Conservation (phyloP, 129 eudicot species). For the Helichrysum umbraculigerum region DNA sequence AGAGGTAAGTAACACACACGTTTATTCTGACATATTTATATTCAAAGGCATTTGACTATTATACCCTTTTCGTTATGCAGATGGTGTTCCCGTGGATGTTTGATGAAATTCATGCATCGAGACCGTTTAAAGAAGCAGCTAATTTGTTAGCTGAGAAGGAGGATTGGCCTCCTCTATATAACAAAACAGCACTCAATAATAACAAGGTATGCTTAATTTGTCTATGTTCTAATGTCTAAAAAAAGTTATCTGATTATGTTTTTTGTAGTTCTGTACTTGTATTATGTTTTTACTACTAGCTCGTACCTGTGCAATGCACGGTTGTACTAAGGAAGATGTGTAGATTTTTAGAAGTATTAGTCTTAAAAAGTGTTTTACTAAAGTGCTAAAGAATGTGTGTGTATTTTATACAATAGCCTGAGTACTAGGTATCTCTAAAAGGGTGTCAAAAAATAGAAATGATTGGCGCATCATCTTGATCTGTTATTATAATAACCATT, state of each 20-base stretch:
- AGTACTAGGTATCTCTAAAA: too few relatives aligned
- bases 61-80: slow-evolving; percentile 37
- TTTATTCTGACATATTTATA: neutral
- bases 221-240: neutral
- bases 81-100: slow-evolving; percentile 98
- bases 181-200: slow-evolving; percentile 49
- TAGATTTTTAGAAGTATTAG: too few relatives aligned
- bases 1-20: slow-evolving; percentile 49
- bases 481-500: too few relatives aligned
- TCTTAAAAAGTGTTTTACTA: too few relatives aligned
- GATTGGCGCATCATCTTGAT: too few relatives aligned
- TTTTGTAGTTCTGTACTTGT: too few relatives aligned
- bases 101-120: slow-evolving; percentile 84
- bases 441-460: too few relatives aligned
- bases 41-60: neutral
- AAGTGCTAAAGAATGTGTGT: too few relatives aligned
- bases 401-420: too few relatives aligned
- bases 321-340: too few relatives aligned
- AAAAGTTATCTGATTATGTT: neutral
- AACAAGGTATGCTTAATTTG: slow-evolving; percentile 56
- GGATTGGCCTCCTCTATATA: slow-evolving; percentile 93
- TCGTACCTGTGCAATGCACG: too few relatives aligned
- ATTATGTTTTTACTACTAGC: too few relatives aligned
- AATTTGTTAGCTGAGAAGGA: slow-evolving; percentile 70
- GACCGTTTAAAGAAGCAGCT: slow-evolving; percentile 82